phyloP scores from a whole-genome alignment of 2,329 filamentous ascomycete genomes.

The Claviceps spartinae region DNA sequence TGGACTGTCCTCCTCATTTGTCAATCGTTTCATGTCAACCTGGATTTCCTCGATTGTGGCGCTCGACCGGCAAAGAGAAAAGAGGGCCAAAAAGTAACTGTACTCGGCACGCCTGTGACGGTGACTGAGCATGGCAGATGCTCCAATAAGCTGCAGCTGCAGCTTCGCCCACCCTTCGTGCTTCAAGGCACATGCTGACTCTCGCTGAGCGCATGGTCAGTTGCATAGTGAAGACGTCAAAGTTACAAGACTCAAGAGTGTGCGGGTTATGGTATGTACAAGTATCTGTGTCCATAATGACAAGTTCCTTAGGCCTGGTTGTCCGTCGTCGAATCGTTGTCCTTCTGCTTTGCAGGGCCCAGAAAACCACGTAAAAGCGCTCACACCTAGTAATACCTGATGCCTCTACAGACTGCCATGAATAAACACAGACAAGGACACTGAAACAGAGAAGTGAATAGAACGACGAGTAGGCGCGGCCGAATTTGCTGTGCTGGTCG shows the following conservation, averaged over 20 bases:
- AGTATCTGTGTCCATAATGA: not conserved
- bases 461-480: not conserved
- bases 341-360: too few species aligned
- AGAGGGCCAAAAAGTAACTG: not conserved
- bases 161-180: too few species aligned
- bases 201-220: too few species aligned
- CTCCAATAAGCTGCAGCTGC: too few species aligned
- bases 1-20: not conserved
- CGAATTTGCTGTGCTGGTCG: not conserved
- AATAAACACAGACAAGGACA: not conserved
- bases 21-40: not conserved
- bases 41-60: not conserved
- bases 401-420: not conserved
- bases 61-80: not conserved
- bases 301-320: too few species aligned
- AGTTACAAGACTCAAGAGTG: not conserved
- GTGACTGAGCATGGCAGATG: too few species aligned
- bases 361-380: too few species aligned
- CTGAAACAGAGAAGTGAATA: not conserved
- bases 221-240: not conserved
- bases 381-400: too few species aligned
- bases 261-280: not conserved
- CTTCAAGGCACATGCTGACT: too few species aligned
- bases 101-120: not conserved
- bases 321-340: too few species aligned